Evolutionary conservation across 129 eudicot species (phyloP).

Genomic region (Cynara cardunculus): DNA sequence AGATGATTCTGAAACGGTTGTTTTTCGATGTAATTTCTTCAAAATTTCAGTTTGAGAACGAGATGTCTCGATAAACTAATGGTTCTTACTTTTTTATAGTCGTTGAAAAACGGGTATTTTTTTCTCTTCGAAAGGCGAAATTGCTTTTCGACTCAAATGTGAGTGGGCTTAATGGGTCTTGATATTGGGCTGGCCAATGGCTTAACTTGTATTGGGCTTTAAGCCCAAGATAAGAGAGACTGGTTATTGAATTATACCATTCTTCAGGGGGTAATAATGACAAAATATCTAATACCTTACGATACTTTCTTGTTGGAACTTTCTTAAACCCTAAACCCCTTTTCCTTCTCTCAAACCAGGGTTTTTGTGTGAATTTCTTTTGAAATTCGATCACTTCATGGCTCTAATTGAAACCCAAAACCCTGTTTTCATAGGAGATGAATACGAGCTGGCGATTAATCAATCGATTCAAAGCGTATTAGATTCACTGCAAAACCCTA

Average conservation of each 20-base stretch:
- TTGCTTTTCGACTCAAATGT: not conserved
- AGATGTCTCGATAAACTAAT: not conserved
- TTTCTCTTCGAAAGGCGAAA: not conserved
- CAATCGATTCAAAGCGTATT: slow-evolving; percentile 51
- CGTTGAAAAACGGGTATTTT: too few species aligned
- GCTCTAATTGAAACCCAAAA: slow-evolving; percentile 35
- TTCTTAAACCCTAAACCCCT: slow-evolving; percentile 37
- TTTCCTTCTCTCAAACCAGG: slow-evolving; percentile 28
- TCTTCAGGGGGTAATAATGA: not conserved
- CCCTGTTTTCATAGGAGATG: slow-evolving; percentile 34
- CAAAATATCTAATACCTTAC: not conserved
- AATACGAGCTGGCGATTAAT: slow-evolving; percentile 40
- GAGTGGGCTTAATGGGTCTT: not conserved
- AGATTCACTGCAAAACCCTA: slow-evolving; percentile 35
- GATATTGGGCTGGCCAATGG: not conserved
- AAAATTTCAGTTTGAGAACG: not conserved
- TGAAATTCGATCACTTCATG: slow-evolving; percentile 15
- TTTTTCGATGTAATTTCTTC: not conserved
- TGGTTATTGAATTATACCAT: not conserved
- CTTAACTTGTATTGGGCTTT: not conserved
- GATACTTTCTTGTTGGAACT: not conserved
- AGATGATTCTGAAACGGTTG: too few species aligned
- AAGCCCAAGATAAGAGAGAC: not conserved
- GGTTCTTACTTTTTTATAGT: too few species aligned
- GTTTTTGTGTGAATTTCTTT: slow-evolving; percentile 28